Evolutionary conservation across 495 filamentous ascomycete species (phyloP), one percentile per base, ranked within the genome.

Genomic region (Penicillium argentinense): DNA sequence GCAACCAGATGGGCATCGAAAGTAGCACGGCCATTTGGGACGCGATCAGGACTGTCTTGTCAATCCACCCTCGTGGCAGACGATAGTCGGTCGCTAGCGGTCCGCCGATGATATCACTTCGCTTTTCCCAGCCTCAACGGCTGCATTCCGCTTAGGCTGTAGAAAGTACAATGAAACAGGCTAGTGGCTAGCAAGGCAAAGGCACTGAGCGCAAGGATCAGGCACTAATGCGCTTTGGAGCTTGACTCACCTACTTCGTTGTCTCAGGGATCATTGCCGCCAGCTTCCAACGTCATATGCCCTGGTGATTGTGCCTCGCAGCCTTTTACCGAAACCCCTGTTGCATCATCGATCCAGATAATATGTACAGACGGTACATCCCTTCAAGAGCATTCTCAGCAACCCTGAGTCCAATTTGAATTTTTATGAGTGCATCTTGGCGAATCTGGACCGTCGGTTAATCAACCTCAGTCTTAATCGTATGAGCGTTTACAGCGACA

Each of bases 91-190:
- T 36, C 17, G 11, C 33, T 21, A n/a, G 17, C 17, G 9, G 7
- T 18, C 18, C 16, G 16, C 14, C 33, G 33, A 36, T 36, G 33
- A 36, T 36, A 36, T 36, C 33, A 36, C 33, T 36, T 36, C 11
- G 16, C 33, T 8, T 18, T 22, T 36, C 9, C 33, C 33, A 36
- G 33, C 7, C 17, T 4, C 33, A 36, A 36, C 33, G 33, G 33
- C 33, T 7, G 21, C 33, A 36, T 36, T 22, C 33, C 33, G 33
- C 18, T 9, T 36, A 9, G 33, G 17, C 12, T 18, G 7, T 18
- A 36, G 2, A 14, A 33, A 33, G 29, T 33, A 33, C 29, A 7
- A 33, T n/a, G 29, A n/a, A 33, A 33, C 29, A n/a, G 16, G 21
- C 14, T 21, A 36, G 33, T 18, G 33, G 13, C 28, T 30, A 30